phyloP scores from a whole-genome alignment of 2,329 filamentous ascomycete species.

The Cladosporium sp. region DNA sequence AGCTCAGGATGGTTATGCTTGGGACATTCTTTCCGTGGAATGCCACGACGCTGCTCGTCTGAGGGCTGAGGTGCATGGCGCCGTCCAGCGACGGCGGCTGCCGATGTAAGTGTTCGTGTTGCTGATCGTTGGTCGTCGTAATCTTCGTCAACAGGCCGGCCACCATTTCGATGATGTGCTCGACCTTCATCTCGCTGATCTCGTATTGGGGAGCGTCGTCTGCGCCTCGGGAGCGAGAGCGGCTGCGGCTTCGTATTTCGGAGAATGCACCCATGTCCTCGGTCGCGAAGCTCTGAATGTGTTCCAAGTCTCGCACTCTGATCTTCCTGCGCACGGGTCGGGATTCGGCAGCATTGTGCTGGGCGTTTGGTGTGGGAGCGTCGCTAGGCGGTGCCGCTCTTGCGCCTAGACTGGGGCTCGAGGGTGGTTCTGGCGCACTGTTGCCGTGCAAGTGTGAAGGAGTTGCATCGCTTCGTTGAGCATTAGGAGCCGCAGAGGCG shows the following conservation, averaged over 20 bases:
- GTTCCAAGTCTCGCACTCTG: conserved; percentile 82
- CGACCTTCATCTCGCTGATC: conserved; percentile 95
- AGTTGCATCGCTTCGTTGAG: conserved; percentile 8
- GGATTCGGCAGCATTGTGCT: conserved; percentile 35
- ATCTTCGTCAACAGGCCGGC: conserved; percentile 95
- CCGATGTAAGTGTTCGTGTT: conserved; percentile 87
- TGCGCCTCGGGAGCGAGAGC: conserved; percentile 44
- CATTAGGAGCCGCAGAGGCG: conserved; percentile 11
- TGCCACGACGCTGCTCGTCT: conserved; percentile 76
- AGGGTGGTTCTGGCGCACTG: neutral
- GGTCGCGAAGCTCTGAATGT: conserved; percentile 84
- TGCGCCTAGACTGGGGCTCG: conserved; percentile 16
- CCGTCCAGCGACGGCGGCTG: conserved; percentile 61
- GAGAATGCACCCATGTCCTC: conserved; percentile 67
- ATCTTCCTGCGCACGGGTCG: conserved; percentile 59
- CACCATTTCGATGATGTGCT: conserved; percentile 98
- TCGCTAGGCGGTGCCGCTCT: conserved; percentile 28
- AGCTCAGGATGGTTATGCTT: conserved; percentile 94
- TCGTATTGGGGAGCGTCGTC: conserved; percentile 72
- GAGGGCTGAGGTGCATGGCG: conserved; percentile 58
- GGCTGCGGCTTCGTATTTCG: conserved; percentile 44
- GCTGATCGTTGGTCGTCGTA: conserved; percentile 90
- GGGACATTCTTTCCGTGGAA: conserved; percentile 99
- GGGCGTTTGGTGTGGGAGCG: conserved; percentile 30
- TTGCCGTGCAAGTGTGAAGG: conserved; percentile 18